Base-by-base conservation (phyloP, 176 grass and related monocot species). In the Dactylis glomerata region DNA sequence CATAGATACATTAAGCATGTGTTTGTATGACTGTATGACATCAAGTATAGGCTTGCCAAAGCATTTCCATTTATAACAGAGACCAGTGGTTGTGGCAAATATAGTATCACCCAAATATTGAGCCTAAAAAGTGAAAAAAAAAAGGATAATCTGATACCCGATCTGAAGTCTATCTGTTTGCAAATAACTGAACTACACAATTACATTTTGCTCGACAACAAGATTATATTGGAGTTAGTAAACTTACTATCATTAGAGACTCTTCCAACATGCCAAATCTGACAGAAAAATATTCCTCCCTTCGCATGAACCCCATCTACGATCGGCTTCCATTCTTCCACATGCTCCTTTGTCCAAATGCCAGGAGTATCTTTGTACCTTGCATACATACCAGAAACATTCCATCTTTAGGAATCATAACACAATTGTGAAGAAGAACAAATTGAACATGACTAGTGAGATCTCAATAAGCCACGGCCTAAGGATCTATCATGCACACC, bases 401-500 rank as follows among this genome's bases (percentile, higher is more conserved):
- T 32, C 28, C 61, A 33, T 32, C 28, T 64, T 64, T 32, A 64
- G 59, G 17, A 65, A 33, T 19, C 15, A 34, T 34, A n/a, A n/a
- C n/a, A 9, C 15, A 64, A 16, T 17, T 64, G 28, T 32, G 28
- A 63, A 30, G 59, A 58, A 26, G n/a, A 58, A 57, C 1, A 6
- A 55, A n/a, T 52, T 20, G 50, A 52, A 19, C 50, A 52, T 52
- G 52, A 56, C 20, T 10, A 57, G 22, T 24, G 9, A 62, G 27
- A 64, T 64, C 47, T 80, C 15, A 79, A 64, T 20, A 80, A 89
- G 22, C 5, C 6, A 68, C 2, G 63, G 22, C 19, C 73, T 56
- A 34, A 78, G 15, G 62, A 51, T 72, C 71, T 71, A 76, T 46
- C 13, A 73, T 50, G 64, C 47, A 33, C 68, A 94, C 82, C 90